A percentile compares a stretch with the other conserved stretches of the same genome.
phyloP scores from a whole-genome alignment of 2,329 filamentous ascomycete species.

The Fusarium sp. region DNA sequence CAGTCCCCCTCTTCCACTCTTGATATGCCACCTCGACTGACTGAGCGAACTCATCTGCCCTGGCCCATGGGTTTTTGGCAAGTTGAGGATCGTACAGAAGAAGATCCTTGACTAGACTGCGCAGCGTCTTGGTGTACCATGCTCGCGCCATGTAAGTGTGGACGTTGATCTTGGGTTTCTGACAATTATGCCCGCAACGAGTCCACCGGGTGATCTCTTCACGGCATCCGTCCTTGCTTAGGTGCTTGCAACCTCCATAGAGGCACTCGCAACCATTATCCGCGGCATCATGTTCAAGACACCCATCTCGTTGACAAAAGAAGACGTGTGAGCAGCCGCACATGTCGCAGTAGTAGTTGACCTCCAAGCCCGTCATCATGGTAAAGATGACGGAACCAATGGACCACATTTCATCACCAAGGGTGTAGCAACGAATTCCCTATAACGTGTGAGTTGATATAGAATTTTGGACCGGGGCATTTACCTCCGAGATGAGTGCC shows the following conservation, averaged over 20 bases:
- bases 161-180: conserved; percentile 46
- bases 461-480: not conserved
- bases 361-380: conserved; percentile 55
- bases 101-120: conserved; percentile 40
- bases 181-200: conserved; percentile 37
- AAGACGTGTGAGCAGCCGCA: conserved; percentile 46
- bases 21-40: conserved; percentile 43
- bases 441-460: conserved; percentile 23
- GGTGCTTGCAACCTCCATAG: conserved; percentile 40
- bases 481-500: conserved; percentile 25
- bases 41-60: conserved; percentile 21
- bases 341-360: conserved; percentile 31
- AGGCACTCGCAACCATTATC: conserved; percentile 36
- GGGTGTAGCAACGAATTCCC: conserved; percentile 51
- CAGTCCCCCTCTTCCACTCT: conserved; percentile 47
- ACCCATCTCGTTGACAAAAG: conserved; percentile 46
- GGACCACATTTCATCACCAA: conserved; percentile 53
- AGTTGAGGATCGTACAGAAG: conserved; percentile 41
- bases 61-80: not conserved
- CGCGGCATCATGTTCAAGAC: conserved; percentile 39
- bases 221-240: conserved; percentile 14
- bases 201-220: conserved; percentile 22
- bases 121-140: conserved; percentile 46
- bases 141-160: conserved; percentile 44
- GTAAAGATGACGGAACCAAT: conserved; percentile 54